Conservation (phyloP, 2,329 filamentous ascomycete species). For the Camillea tinctor region DNA sequence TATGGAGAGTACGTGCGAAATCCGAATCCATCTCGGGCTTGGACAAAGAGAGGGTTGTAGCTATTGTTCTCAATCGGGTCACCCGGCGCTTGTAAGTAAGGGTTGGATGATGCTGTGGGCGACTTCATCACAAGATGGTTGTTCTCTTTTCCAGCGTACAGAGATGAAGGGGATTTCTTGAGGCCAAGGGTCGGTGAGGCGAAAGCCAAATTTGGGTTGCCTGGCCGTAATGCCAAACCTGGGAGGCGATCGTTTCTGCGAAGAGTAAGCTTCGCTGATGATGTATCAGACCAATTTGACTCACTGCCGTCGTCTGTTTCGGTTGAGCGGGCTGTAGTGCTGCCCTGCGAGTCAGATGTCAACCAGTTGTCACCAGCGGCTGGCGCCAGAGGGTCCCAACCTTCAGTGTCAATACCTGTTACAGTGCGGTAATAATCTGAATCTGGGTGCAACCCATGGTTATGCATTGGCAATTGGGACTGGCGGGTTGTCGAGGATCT, state of each 20-base stretch:
- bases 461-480: slow-evolving; percentile 22
- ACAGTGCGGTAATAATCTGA: slow-evolving; percentile 15
- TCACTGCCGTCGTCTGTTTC: slow-evolving; percentile 26
- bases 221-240: slow-evolving; percentile 35
- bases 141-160: slow-evolving; percentile 34
- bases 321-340: slow-evolving; percentile 9
- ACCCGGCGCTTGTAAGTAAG: slow-evolving; percentile 27
- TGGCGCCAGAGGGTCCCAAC: slow-evolving; percentile 21
- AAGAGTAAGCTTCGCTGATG: slow-evolving; percentile 23
- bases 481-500: slow-evolving; percentile 19
- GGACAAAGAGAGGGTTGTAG: slow-evolving; percentile 36
- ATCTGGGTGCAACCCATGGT: slow-evolving; percentile 23
- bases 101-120: slow-evolving; percentile 23
- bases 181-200: slow-evolving; percentile 27
- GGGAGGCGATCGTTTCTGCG: slow-evolving; percentile 36
- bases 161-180: slow-evolving; percentile 25
- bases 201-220: slow-evolving; percentile 38
- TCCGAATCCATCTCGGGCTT: slow-evolving; percentile 28
- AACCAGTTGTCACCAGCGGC: slow-evolving; percentile 16
- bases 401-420: slow-evolving; percentile 20
- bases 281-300: slow-evolving; percentile 15
- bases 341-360: slow-evolving; percentile 21
- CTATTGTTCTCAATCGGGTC: slow-evolving; percentile 24
- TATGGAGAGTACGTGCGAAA: slow-evolving; percentile 28
- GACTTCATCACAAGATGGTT: slow-evolving; percentile 24